Base-by-base conservation (phyloP, 1,139 yeast genomes). In the Trichomonascaceae sp. region DNA sequence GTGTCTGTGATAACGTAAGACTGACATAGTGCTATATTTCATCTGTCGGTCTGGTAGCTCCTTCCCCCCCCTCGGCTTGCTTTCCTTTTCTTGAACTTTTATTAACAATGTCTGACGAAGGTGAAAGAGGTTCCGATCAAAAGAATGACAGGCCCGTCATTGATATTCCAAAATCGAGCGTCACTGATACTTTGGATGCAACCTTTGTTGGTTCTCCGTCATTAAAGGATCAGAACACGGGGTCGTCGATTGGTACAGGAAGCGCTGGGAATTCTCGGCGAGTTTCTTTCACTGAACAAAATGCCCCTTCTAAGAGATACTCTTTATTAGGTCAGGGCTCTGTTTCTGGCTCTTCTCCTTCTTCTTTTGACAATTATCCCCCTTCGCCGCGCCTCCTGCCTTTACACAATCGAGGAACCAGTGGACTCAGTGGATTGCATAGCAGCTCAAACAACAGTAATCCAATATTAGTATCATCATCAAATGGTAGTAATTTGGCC, bases 321-420 rank as follows among this genome's bases (percentile, higher is more conserved):
- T 48, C 50, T 15, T 44, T 48, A n/a, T 13, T 18, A n/a, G 45
- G 45, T 38, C 45, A 48, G 13, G 22, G 20, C 43, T 15, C 38
- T 12, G 32, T 27, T 27, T n/a, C 50, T 36, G 47, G 47, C 22
- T 39, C 50, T n/a, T 44, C 50, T 20, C 50, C 50, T n/a, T 48
- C 50, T 5, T 48, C 50, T 2, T n/a, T 39, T 30, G 50, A 48
- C 50, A 39, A 48, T 19, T 36, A 39, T 39, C 50, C 19, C 17
- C 50, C 18, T 20, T 41, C 49, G 45, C 50, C 50, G 20, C 38
- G 41, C 22, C 50, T 39, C 45, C 39, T 48, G 50, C 50, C 50
- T 13, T 27, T 39, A 30, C 45, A 32, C 22, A 22, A 39, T 15
- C 27, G 50, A 17, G 39, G 24, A 24, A 13, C 50, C n/a, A 20